Base-by-base conservation (phyloP, 352 stramenopile genomes). In the Phytophthora pinifolia region DNA sequence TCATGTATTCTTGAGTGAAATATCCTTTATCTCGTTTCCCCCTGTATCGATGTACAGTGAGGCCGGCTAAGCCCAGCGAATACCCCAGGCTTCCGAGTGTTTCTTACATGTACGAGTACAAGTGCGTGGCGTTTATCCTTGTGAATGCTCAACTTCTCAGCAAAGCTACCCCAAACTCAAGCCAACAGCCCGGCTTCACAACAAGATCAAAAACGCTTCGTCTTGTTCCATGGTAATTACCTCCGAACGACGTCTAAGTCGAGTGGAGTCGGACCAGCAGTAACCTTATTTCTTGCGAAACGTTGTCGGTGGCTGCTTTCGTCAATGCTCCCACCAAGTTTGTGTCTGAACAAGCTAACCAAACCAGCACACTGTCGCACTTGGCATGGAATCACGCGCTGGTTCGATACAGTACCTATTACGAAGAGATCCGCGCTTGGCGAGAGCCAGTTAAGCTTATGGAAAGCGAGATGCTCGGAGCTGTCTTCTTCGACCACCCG, bases 391-490 rank as follows among this genome's bases (percentile, higher is more conserved):
- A 33, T 44, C 0, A 56, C 60, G 6, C 44, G 31, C 8, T 37
- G 20, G 2, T 38, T 38, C 6, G 32, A 54, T 9, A 69, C 22
- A 13, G 41, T 35, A 15, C 42, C 60, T 17, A 69, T 46, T n/a
- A 54, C 31, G 20, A 65, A 13, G 10, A 69, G 17, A 14, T 65
- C 54, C 15, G 52, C 18, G 3, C 31, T 48, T 3, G 43, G 49
- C 7, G 33, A 12, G 29, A 39, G 30, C 60, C 60, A 69, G n/a
- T 60, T 42, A 8, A 69, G 20, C 5, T 53, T 53, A 15, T 65
- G 47, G 9, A 60, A 29, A 1, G 48, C 60, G 8, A 69, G 22
- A 51, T 50, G 60, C 22, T 69, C 60, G 0, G 32, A 56, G 18
- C 39, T 37, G 20, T 57, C 17, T 9, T 57, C 45, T 6, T 34